phyloP scores from a whole-genome alignment of 2,329 filamentous ascomycete species.

The Phialophora chinensis region DNA sequence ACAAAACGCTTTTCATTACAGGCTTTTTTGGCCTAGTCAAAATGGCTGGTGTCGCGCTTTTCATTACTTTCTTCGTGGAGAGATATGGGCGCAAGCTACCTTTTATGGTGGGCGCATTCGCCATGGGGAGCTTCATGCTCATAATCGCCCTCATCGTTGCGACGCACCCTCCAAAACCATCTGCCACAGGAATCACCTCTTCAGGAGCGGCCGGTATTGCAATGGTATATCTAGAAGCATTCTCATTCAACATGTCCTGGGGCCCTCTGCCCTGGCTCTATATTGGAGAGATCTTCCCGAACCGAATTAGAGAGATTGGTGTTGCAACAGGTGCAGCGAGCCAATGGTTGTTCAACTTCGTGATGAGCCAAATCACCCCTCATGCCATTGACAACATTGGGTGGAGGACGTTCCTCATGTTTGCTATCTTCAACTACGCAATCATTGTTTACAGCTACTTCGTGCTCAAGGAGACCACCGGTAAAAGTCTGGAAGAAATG shows the following conservation, averaged over 20 bases:
- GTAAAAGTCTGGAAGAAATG: constrained; percentile 55
- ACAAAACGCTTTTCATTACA: constrained; percentile 56
- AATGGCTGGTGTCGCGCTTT: constrained; percentile 55
- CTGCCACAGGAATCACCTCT: constrained; percentile 42
- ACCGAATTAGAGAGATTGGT: constrained; percentile 49
- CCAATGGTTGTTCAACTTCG: constrained; percentile 51
- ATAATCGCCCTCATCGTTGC: constrained; percentile 58
- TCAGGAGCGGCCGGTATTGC: constrained; percentile 57
- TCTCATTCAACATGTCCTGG: constrained; percentile 51
- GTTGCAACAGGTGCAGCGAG: constrained; percentile 48
- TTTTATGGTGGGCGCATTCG: constrained; percentile 56
- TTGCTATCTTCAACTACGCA: constrained; percentile 56
- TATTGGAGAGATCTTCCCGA: constrained; percentile 44
- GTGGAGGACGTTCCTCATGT: constrained; percentile 59
- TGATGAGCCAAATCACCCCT: constrained; percentile 50
- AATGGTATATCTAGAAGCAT: constrained; percentile 59
- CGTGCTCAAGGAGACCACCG: constrained; percentile 51
- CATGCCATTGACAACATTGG: constrained; percentile 54
- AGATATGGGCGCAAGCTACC: constrained; percentile 56
- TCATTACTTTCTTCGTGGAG: constrained; percentile 58
- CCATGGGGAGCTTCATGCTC: constrained; percentile 61
- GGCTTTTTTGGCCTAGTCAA: constrained; percentile 62
- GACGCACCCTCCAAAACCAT: constrained; percentile 50
- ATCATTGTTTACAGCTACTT: constrained; percentile 54
- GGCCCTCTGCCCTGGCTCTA: constrained; percentile 48